Evolutionary conservation across 352 stramenopile species (phyloP), one percentile per base, ranked within the genome.

Genomic region (Pythium grandisporangium): DNA sequence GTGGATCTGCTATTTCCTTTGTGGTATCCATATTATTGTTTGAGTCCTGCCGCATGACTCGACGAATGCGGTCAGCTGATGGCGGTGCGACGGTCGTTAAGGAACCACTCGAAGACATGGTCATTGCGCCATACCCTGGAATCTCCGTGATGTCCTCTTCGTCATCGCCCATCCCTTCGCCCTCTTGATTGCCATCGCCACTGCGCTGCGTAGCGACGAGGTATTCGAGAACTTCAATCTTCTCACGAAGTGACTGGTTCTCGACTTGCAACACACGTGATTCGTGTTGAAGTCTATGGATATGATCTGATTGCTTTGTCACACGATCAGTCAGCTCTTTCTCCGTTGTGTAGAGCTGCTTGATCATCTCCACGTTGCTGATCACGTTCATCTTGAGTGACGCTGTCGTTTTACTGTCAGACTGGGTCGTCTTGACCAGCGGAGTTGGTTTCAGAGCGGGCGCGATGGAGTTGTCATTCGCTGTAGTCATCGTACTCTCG

Each of bases 151-250:
- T 16, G 10, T 45, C 37, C 23, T 44, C 37, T 10, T 52, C 16
- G 2, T 64, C 45, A 6, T n/a, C 29, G 16, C 41, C 32, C 13
- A 53, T 36, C 4, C 44, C 40, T n/a, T 23, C 27, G 25, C 42
- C 30, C 12, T 42, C 26, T 19, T 37, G 20, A n/a, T n/a, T n/a
- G n/a, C n/a, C n/a, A n/a, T n/a, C n/a, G n/a, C n/a, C n/a, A n/a
- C n/a, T n/a, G 1, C 17, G 24, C 23, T 56, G 40, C 6, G 27
- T 42, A 0, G 48, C 44, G 3, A 75, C 30, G 20, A 80, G 48
- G 33, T 80, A 80, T 53, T 80, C 67, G 14, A 80, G 53, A 17
- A 80, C 59, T 42, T 80, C 67, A 30, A 80, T 58, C 38, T 75
- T 74, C 42, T 80, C 64, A 0, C 67, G 65, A 12, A 80, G 42